Evolutionary conservation across 441 rosid genomes (phyloP), one percentile per base, ranked within the genome.

Genomic region (Biscutella auriculata): DNA sequence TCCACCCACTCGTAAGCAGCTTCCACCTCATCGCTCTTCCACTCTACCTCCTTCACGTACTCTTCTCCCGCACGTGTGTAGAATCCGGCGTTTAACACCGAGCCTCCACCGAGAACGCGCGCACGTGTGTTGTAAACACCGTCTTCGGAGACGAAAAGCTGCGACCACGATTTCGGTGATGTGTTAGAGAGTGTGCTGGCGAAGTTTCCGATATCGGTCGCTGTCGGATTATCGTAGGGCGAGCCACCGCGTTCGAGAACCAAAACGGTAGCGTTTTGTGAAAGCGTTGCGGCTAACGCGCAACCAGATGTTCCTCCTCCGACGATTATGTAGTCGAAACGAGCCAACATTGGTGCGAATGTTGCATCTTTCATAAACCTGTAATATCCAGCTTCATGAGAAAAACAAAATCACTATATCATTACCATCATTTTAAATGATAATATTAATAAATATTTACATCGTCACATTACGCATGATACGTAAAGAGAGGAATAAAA

Each of bases 291-390:
- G 3, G 84, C 85, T 48, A 82, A 58, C 0, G 85, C 62, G 47
- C 85, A 82, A 6, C 88, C 88, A 0, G 83, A 53, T 8, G 88
- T 79, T 55, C 88, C 88, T 29, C 85, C 85, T 9, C 83, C 85
- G 45, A 82, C 57, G 72, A 79, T 50, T 40, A 82, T 77, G 76
- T 79, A 82, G 55, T 82, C 85, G 25, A 60, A 64, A 53, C 49
- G 57, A 14, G 72, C 69, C 6, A 69, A 63, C 48, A 21, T 27
- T 8, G 84, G 77, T 11, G 87, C 82, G 1, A 66, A 45, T 1
- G 53, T 56, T 53, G 84, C 82, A 39, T 76, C 79, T 32, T 70
- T 71, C 61, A 82, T 69, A 60, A 82, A 82, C n/a, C 68, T 72
- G 25, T 75, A 63, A 44, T 69, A 6, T 3, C 70, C 81, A 63